phyloP scores from a whole-genome alignment of 306 rosid species.

The Morella rubra region DNA sequence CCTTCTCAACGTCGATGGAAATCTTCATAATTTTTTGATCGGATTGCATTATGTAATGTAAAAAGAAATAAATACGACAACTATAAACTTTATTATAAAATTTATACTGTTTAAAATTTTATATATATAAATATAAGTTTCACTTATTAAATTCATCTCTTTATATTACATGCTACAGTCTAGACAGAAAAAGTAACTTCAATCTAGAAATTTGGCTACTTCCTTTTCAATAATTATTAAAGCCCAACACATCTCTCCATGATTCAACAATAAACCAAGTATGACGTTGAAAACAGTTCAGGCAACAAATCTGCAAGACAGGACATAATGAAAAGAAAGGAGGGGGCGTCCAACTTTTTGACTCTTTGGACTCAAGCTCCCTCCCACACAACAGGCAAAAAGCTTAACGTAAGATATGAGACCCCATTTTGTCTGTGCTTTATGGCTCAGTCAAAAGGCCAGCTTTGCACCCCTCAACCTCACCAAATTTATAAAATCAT shows the following conservation, averaged over 20 bases:
- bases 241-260: neutral
- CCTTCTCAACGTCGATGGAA: slow-evolving; percentile 6
- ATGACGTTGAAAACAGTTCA: neutral
- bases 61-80: no score
- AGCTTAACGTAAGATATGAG: slow-evolving; percentile 6
- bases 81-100: no score
- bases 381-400: slow-evolving; percentile 4
- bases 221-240: neutral
- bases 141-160: no score
- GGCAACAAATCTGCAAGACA: neutral
- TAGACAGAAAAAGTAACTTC: no score
- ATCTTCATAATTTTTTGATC: no score
- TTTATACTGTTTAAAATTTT: no score
- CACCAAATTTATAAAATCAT: slow-evolving; percentile 11
- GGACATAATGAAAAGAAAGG: neutral
- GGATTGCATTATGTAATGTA: no score
- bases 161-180: no score
- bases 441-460: slow-evolving; percentile 14
- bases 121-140: no score
- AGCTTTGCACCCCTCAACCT: slow-evolving; percentile 17
- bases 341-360: slow-evolving; percentile 13
- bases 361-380: slow-evolving; percentile 7
- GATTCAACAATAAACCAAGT: neutral
- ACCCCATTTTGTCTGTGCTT: slow-evolving; percentile 23
- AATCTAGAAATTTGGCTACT: neutral